Base-by-base conservation (phyloP, 2,329 filamentous ascomycete genomes). In the Talaromyces sp. region DNA sequence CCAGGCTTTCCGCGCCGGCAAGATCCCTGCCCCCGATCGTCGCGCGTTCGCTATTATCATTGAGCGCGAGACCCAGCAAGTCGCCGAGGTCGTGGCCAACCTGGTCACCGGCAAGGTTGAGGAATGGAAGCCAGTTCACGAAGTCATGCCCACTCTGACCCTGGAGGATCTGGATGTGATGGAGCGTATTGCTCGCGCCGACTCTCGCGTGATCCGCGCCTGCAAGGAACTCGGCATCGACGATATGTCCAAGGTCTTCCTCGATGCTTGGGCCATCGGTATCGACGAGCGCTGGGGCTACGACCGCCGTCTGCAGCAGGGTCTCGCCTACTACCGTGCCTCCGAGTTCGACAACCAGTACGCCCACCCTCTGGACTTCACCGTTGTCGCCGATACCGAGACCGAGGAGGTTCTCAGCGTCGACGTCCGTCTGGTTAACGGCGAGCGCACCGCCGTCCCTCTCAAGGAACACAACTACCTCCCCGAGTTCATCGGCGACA, bases 1-100 rank as follows among this genome's bases (percentile, higher is more conserved):
- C 50, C 39, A 57, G 22, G 64, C 67, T n/a, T 70, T 81, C 49
- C 64, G 64, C 19, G 54, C 56, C 14, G 65, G 67, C 3, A 54
- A 54, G n/a, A 63, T 62, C 2, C 65, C 68, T n/a, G 58, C 61
- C 17, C 70, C 70, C 4, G 65, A 66, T 19, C 66, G 70, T 37
- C 65, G 65, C 4, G 68, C 76, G 11, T 80, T 81, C 35, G 75
- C 76, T 56, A 80, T 82, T 47, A 70, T 81, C 49, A 69, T 82
- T 19, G 73, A 79, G 55, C 65, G 66, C 33, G 61, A 61, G 37
- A 64, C 63, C 1, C 47, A 55, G 8, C 54, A 63, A 16, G 55
- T 66, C 30, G 62, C 65, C n/a, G 66, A 69, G 55, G 63, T 64
- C 7, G 47, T 70, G 10, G 65, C 64, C 17, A 70, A 69, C 43